Percentiles rank a stretch among this genome's conserved stretches.
Conservation (phyloP, 352 stramenopile genomes). For the Phytophthora colocasiae region DNA sequence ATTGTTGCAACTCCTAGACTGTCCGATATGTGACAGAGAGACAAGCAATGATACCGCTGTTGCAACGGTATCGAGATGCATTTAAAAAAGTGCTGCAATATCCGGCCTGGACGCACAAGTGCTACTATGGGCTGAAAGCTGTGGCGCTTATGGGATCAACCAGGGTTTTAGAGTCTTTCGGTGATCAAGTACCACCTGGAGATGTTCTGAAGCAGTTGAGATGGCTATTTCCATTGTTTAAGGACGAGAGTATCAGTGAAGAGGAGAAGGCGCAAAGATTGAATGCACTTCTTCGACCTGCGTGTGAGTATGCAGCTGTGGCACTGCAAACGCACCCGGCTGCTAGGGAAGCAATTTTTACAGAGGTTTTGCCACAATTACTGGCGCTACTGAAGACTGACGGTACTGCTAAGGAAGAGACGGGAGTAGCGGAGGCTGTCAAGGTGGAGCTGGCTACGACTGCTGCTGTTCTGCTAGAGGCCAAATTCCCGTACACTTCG, state of each 20-base stretch:
- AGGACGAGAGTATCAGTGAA: slow-evolving; percentile 16
- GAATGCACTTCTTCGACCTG: slow-evolving; percentile 65
- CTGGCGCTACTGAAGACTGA: slow-evolving; percentile 46
- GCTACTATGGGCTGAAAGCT: slow-evolving; percentile 43
- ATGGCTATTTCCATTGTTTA: slow-evolving; percentile 66
- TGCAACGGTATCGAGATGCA: slow-evolving; percentile 56
- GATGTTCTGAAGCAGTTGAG: slow-evolving; percentile 57
- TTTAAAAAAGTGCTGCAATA: slow-evolving; percentile 65
- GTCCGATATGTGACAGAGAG: slow-evolving; percentile 81
- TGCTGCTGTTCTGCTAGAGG: slow-evolving; percentile 65
- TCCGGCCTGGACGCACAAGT: slow-evolving; percentile 50
- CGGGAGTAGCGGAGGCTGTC: slow-evolving; percentile 46
- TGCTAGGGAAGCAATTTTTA: slow-evolving; percentile 49
- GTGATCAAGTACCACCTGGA: slow-evolving; percentile 37
- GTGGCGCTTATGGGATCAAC: slow-evolving; percentile 77
- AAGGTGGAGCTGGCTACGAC: slow-evolving; percentile 63
- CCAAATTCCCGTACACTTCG: slow-evolving; percentile 43
- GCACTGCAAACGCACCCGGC: slow-evolving; percentile 67
- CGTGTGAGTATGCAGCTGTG: slow-evolving; percentile 71
- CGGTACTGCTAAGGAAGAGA: slow-evolving; percentile 17
- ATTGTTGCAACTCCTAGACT: slow-evolving; percentile 40
- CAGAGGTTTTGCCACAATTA: slow-evolving; percentile 56
- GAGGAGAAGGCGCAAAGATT: slow-evolving; percentile 29
- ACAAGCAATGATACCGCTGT: slow-evolving; percentile 60
- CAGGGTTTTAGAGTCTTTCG: slow-evolving; percentile 73